Conservation (phyloP, 1,284 basidiomycete species). For the Neonothopanus nambi region DNA sequence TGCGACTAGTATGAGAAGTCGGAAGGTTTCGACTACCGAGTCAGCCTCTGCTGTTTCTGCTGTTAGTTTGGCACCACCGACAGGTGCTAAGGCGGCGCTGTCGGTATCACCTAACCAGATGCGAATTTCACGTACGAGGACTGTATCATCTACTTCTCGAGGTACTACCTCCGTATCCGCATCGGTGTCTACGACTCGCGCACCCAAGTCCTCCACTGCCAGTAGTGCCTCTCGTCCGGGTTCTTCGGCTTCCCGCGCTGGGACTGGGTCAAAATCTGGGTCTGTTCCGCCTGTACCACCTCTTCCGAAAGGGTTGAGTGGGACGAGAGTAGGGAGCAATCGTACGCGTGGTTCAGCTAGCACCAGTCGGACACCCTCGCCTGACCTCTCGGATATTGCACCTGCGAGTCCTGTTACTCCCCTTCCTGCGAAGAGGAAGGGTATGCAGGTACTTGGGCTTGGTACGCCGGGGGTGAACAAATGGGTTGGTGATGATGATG, state of each 20-base stretch:
- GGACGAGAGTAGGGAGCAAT: background rate
- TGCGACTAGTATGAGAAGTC: background rate
- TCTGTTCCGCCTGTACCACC: constrained; percentile 10
- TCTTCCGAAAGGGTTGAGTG: constrained; percentile 1
- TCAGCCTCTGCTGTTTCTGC: background rate
- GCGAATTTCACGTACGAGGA: background rate
- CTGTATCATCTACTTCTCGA: background rate
- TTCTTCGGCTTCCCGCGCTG: constrained; percentile 1
- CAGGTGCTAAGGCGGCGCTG: background rate
- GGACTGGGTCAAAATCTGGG: background rate
- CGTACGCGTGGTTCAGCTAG: background rate
- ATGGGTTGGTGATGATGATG: constrained; percentile 28
- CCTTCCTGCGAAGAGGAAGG: constrained; percentile 14
- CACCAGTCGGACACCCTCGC: constrained; percentile 43
- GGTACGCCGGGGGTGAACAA: constrained; percentile 43
- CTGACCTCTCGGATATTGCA: constrained; percentile 45
- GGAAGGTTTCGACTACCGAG: background rate
- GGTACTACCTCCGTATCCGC: background rate
- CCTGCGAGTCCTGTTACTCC: constrained; percentile 3
- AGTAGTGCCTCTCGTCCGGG: background rate
- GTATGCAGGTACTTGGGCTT: constrained; percentile 38
- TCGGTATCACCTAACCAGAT: background rate
- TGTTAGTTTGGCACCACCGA: background rate
- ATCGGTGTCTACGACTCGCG: background rate
- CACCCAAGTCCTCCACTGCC: background rate